Percentiles rank a stretch among this genome's conserved stretches.
phyloP scores from a whole-genome alignment of 371 early-diverging fungal species.

The Mucor plumbeus region DNA sequence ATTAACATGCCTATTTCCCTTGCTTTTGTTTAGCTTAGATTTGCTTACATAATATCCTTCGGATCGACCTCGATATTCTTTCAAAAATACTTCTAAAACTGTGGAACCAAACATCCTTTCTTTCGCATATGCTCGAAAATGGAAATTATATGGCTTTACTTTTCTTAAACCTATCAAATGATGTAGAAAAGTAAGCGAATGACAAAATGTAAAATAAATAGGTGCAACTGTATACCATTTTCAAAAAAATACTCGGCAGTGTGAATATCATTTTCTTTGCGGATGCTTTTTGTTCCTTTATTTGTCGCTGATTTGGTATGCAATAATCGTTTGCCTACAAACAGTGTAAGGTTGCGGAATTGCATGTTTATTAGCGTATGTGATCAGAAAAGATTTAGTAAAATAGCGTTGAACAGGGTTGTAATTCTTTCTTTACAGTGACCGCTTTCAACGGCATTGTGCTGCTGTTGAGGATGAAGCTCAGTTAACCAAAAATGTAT shows the following conservation, averaged over 20 bases:
- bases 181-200: background rate
- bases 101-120: constrained; percentile 86
- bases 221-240: constrained; percentile 36
- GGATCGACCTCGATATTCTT: constrained; percentile 87
- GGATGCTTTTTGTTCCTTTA: background rate
- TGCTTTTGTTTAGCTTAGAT: background rate
- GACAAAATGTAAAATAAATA: background rate
- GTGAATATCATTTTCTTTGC: constrained; percentile 22
- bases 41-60: constrained; percentile 79
- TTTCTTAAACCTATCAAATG: constrained; percentile 67
- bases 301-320: background rate
- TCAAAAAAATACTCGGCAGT: constrained; percentile 56
- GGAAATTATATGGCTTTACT: constrained; percentile 83
- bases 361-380: background rate
- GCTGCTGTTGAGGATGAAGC: too few relatives aligned
- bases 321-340: background rate
- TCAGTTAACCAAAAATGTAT: too few relatives aligned
- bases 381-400: background rate
- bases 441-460: background rate
- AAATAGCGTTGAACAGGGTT: background rate
- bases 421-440: background rate
- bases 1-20: background rate
- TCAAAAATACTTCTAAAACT: constrained; percentile 77
- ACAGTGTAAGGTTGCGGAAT: background rate
- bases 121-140: constrained; percentile 85